phyloP scores from a whole-genome alignment of 2,329 filamentous ascomycete genomes.

The Achaetomium macrosporum region DNA sequence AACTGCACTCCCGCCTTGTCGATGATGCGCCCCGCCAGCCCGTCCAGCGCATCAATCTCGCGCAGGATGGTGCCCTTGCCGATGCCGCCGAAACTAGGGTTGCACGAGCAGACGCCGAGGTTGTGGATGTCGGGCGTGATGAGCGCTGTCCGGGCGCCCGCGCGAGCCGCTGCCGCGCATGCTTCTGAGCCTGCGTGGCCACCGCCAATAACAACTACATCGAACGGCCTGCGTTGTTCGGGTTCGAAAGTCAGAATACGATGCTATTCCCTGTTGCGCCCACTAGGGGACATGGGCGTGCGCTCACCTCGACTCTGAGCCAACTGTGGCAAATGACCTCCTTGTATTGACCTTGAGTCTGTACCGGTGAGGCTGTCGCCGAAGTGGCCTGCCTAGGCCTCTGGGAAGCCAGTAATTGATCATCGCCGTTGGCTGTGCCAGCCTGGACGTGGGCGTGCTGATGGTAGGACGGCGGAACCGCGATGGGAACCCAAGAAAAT shows the following conservation, averaged over 20 bases:
- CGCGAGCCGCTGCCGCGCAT: slow-evolving; percentile 80
- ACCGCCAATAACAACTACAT: slow-evolving; percentile 93
- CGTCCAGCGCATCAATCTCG: slow-evolving; percentile 92
- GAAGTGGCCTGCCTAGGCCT: slow-evolving; percentile 19
- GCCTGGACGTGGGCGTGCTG: background rate
- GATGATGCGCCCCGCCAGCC: slow-evolving; percentile 78
- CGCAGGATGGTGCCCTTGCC: slow-evolving; percentile 95
- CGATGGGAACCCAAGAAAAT: no score
- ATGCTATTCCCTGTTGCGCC: background rate
- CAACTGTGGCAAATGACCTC: slow-evolving; percentile 22
- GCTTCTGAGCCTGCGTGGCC: slow-evolving; percentile 95
- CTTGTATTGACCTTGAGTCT: background rate
- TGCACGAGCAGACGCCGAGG: slow-evolving; percentile 91
- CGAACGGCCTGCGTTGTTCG: slow-evolving; percentile 54
- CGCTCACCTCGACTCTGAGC: slow-evolving; percentile 17
- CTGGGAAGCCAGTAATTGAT: slow-evolving; percentile 21
- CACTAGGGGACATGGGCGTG: background rate
- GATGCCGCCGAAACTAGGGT: slow-evolving; percentile 96
- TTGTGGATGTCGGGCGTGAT: slow-evolving; percentile 85
- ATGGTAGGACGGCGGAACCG: background rate
- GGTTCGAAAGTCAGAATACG: background rate
- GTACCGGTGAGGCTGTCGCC: slow-evolving; percentile 4
- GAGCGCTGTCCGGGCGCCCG: slow-evolving; percentile 82
- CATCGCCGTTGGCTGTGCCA: slow-evolving; percentile 13
- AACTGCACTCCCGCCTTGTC: slow-evolving; percentile 97